Base-by-base conservation (phyloP, 768 basidiomycete genomes). In the Phallus indusiatus region DNA sequence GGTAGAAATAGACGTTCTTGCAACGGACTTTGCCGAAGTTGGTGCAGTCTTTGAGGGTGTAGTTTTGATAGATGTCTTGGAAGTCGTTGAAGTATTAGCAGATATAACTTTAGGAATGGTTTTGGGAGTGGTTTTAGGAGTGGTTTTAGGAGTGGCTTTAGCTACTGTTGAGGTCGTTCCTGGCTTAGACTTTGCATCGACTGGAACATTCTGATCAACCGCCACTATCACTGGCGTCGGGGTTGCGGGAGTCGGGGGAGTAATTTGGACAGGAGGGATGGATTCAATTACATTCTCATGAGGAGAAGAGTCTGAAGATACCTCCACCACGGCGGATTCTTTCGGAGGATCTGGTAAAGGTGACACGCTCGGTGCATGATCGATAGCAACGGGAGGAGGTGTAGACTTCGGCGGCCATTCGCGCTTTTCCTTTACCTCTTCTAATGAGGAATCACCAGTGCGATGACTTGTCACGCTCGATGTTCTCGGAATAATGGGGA, bases 391-490 rank as follows among this genome's bases (percentile, higher is more conserved):
- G 2, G 28, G 28, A 28, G 28, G 28, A 28, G 28, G 28, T 10
- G 47, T 34, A 20, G 33, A 35, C 67, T 75, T 80, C 37, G 83
- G 88, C 7, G 88, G 86, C 87, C 87, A 89, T 76, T 90, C 90
- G 48, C 81, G 79, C 67, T 79, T 82, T 69, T 86, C 86, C 71
- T 81, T 85, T 42, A 72, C 67, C 65, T 88, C 87, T 65, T 84
- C 85, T 69, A 80, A 84, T 35, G 74, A 72, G 12, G 83, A 78
- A 68, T 89, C 86, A 47, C 82, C 80, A 8, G 81, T 78, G 56
- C 73, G 74, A 64, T 88, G 81, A 28, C 86, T 85, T 18, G 78
- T 72, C 60, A 82, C 85, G 64, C 84, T 88, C n/a, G 81, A 76
- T 64, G 83, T 84, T 60, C 86, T 80, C 16, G 81, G 76, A 33